Conservation (phyloP, 306 rosid genomes). For the Echinosophora koreensis region DNA sequence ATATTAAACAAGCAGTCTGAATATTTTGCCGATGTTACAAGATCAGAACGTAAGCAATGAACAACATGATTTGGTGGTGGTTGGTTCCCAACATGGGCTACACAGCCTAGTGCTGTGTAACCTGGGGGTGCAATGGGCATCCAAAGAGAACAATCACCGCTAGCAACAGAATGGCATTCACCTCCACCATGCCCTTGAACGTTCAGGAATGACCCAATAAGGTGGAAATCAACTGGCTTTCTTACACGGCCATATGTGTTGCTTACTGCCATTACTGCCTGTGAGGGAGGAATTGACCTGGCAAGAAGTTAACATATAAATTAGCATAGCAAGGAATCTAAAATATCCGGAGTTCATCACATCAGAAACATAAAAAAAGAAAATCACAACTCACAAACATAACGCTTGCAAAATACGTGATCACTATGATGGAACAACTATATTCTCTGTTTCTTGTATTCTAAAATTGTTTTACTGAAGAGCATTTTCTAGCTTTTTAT, state of each 20-base stretch:
- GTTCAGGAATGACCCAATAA: constrained; percentile 73
- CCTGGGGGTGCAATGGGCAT: constrained; percentile 94
- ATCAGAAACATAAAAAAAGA: background rate
- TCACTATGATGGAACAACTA: constrained; percentile 23
- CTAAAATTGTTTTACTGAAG: background rate
- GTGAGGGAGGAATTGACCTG: constrained; percentile 97
- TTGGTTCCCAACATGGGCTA: constrained; percentile 77
- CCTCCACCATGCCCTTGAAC: constrained; percentile 65
- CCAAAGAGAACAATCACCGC: constrained; percentile 87
- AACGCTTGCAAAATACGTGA: constrained; percentile 11
- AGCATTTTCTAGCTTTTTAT: background rate
- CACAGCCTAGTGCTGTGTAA: constrained; percentile 86
- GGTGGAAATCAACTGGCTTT: constrained; percentile 80
- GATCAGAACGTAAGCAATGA: constrained; percentile 91
- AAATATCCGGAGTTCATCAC: background rate
- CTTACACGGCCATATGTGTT: constrained; percentile 92
- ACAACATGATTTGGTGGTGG: constrained; percentile 83
- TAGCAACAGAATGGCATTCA: constrained; percentile 55
- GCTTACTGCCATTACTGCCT: constrained; percentile 93
- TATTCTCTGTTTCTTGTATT: constrained; percentile 22
- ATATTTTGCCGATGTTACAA: constrained; percentile 74
- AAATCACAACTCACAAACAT: constrained; percentile 8
- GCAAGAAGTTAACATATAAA: constrained; percentile 45
- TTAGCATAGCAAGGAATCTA: constrained; percentile 26
- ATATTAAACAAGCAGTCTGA: constrained; percentile 74